Percentiles rank a stretch among this genome's conserved stretches.
phyloP scores from a whole-genome alignment of 192 early-diverging fungal species.

The Spizellomyces sp. region DNA sequence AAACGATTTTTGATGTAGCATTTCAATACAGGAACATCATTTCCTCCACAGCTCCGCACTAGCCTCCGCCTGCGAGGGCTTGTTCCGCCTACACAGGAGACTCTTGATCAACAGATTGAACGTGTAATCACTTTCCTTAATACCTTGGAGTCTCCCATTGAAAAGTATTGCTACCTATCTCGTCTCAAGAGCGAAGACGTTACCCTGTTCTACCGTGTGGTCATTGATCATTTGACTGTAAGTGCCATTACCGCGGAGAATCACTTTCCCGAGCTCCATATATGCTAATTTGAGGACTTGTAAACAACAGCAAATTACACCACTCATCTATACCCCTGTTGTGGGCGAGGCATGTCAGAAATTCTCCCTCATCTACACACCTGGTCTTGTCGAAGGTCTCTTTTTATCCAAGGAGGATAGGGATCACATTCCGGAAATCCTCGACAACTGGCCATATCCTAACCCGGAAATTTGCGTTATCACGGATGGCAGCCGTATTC shows the following conservation, averaged over 20 bases:
- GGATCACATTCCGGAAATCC: slow-evolving; percentile 73
- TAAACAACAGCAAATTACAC: slow-evolving; percentile 44
- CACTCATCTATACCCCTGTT: slow-evolving; percentile 53
- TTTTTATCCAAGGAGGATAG: slow-evolving; percentile 80
- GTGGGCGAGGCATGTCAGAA: slow-evolving; percentile 77
- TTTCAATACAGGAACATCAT: slow-evolving; percentile 59
- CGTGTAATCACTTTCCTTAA: slow-evolving; percentile 74
- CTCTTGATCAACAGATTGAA: slow-evolving; percentile 70
- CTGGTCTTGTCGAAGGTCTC: slow-evolving; percentile 82
- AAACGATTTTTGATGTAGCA: too few relatives aligned
- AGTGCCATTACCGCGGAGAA: slow-evolving; percentile 42
- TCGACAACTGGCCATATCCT: slow-evolving; percentile 75
- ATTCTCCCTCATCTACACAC: slow-evolving; percentile 75
- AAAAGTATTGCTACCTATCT: slow-evolving; percentile 86
- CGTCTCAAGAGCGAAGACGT: slow-evolving; percentile 79
- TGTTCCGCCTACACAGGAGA: slow-evolving; percentile 74
- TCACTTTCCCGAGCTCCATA: slow-evolving; percentile 34
- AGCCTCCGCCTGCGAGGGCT: slow-evolving; percentile 71
- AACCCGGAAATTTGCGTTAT: slow-evolving; percentile 86
- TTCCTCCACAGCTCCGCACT: slow-evolving; percentile 49
- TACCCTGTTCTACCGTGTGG: slow-evolving; percentile 81
- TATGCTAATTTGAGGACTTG: slow-evolving; percentile 56
- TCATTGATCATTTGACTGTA: slow-evolving; percentile 63
- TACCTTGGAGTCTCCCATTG: slow-evolving; percentile 67
- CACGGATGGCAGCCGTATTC: slow-evolving; percentile 91